A percentile compares a stretch with the other conserved stretches of the same genome.
Evolutionary conservation across 2,329 filamentous ascomycete species (phyloP).

Genomic region (Microdochium bolleyi): DNA sequence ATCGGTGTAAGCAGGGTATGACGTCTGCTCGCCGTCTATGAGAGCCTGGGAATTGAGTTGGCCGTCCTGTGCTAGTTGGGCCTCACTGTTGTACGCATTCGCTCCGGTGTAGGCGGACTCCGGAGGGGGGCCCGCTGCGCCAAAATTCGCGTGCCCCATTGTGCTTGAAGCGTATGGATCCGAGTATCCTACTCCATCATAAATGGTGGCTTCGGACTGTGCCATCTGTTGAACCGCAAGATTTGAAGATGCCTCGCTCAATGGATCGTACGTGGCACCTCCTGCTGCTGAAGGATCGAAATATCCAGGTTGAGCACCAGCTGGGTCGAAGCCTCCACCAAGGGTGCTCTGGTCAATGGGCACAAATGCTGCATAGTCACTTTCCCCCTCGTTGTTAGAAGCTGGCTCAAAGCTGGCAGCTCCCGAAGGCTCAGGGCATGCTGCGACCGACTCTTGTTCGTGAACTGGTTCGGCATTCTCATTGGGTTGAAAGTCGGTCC

Average conservation of each 20-base stretch:
- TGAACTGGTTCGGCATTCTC: too few species aligned
- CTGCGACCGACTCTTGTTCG: too few species aligned
- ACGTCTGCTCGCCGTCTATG: neutral
- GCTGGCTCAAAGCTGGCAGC: too few species aligned
- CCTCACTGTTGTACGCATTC: neutral
- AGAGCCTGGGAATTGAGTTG: neutral
- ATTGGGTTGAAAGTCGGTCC: too few species aligned
- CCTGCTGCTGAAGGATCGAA: neutral
- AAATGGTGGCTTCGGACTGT: neutral
- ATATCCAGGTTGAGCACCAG: neutral
- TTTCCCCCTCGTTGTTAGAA: neutral
- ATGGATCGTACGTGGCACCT: neutral
- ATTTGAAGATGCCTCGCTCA: neutral
- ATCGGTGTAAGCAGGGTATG: neutral
- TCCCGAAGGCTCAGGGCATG: too few species aligned
- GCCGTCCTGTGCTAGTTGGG: neutral
- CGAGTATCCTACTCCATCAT: neutral
- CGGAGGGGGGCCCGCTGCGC: too few species aligned
- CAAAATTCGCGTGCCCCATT: too few species aligned
- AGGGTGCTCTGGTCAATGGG: too few species aligned
- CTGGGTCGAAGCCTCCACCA: neutral
- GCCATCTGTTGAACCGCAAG: neutral
- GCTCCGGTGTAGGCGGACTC: too few species aligned
- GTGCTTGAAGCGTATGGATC: too few species aligned
- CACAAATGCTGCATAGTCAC: neutral